Conservation (phyloP, 805 yeast genomes). For the Kodamaea laetipori region DNA sequence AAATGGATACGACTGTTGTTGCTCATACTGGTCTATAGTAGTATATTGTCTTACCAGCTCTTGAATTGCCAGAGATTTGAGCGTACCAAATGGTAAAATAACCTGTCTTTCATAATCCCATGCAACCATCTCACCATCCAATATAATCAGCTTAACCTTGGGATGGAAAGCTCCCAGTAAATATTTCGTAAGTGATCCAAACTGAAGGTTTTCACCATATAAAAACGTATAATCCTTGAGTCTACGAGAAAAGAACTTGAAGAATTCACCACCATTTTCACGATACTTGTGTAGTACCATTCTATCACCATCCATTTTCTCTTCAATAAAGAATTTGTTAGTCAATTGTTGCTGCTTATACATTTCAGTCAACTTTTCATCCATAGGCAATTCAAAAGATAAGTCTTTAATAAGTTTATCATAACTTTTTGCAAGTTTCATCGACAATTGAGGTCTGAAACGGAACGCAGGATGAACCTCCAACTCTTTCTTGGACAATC, state of each 20-base stretch:
- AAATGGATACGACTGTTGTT: constrained; percentile 49
- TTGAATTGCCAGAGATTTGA: constrained; percentile 68
- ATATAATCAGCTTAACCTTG: constrained; percentile 41
- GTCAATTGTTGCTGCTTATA: constrained; percentile 20
- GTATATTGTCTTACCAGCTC: constrained; percentile 46
- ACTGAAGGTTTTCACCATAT: constrained; percentile 57
- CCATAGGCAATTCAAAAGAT: constrained; percentile 30
- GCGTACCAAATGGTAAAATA: constrained; percentile 77
- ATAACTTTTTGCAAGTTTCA: constrained; percentile 53
- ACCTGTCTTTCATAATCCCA: constrained; percentile 62
- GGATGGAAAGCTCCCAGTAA: constrained; percentile 44
- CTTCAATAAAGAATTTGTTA: constrained; percentile 68
- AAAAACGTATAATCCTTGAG: constrained; percentile 72
- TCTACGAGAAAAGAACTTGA: constrained; percentile 61
- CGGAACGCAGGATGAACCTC: constrained; percentile 50
- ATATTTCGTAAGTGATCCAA: constrained; percentile 58
- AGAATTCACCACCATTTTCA: constrained; percentile 40
- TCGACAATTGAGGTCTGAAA: constrained; percentile 78
- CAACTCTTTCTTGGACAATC: constrained; percentile 45
- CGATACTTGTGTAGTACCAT: constrained; percentile 66
- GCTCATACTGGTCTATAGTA: constrained; percentile 36
- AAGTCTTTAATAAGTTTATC: constrained; percentile 51
- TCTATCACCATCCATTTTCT: constrained; percentile 93
- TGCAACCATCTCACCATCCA: constrained; percentile 95
- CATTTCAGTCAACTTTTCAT: constrained; percentile 18